phyloP scores from a whole-genome alignment of 2,329 filamentous ascomycete species.

The Madurella fahalii region DNA sequence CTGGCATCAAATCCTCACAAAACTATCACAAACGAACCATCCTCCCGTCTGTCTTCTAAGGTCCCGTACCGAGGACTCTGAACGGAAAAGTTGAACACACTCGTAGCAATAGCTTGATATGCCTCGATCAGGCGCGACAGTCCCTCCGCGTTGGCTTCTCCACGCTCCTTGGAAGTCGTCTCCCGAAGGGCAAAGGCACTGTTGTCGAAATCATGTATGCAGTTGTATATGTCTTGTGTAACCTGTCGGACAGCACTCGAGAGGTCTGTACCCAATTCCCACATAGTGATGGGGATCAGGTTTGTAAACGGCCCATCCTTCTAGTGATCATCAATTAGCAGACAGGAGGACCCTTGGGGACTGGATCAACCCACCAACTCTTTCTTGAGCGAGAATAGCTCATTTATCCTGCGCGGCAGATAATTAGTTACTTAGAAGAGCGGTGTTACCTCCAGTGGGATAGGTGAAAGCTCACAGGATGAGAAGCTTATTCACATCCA shows the following conservation, averaged over 20 bases:
- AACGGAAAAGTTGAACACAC: slow-evolving; percentile 17
- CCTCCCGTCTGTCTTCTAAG: slow-evolving; percentile 11
- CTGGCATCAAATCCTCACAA: background rate
- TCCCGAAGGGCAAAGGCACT: background rate
- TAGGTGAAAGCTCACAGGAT: slow-evolving; percentile 13
- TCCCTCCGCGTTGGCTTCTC: background rate
- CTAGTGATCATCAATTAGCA: background rate
- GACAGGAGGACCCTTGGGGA: background rate
- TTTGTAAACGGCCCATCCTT: slow-evolving; percentile 17
- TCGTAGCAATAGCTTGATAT: slow-evolving; percentile 17
- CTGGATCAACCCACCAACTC: slow-evolving; percentile 16
- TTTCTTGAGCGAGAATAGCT: slow-evolving; percentile 24
- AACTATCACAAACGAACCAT: slow-evolving; percentile 18
- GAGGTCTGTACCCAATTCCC: slow-evolving; percentile 1
- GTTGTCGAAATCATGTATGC: slow-evolving; percentile 5
- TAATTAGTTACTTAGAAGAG: background rate
- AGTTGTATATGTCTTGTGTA: slow-evolving; percentile 2
- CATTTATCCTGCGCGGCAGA: slow-evolving; percentile 14
- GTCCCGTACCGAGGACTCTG: slow-evolving; percentile 21
- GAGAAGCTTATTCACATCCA: slow-evolving; percentile 11
- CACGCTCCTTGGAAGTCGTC: background rate
- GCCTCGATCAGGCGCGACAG: slow-evolving; percentile 5
- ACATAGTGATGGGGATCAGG: slow-evolving; percentile 18
- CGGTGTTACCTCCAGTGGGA: background rate
- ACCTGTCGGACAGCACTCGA: background rate